Conservation (phyloP, 352 stramenopile species). For the Halophytophthora polymorphica region DNA sequence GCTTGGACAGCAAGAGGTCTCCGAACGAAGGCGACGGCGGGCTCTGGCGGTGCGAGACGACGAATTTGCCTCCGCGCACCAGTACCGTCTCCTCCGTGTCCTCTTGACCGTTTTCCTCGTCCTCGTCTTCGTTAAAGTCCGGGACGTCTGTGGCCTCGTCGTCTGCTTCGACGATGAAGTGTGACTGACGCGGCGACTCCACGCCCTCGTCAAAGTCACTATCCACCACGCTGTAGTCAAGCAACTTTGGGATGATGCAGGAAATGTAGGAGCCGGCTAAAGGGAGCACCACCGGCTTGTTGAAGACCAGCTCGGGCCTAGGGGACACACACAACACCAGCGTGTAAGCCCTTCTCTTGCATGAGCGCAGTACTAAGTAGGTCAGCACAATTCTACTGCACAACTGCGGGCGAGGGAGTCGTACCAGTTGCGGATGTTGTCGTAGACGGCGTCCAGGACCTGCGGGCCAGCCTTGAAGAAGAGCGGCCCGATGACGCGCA, state of each 20-base stretch:
- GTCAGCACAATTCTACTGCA: no score
- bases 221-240: constrained; percentile 54
- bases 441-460: constrained; percentile 66
- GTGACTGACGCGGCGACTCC: constrained; percentile 37
- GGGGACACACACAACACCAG: not conserved
- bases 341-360: constrained; percentile 1
- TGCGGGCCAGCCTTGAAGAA: constrained; percentile 75
- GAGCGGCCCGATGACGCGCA: constrained; percentile 65
- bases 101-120: constrained; percentile 26
- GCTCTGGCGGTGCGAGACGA: constrained; percentile 29
- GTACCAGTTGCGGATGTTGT: constrained; percentile 72
- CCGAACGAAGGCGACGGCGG: constrained; percentile 63
- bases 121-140: constrained; percentile 32
- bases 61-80: constrained; percentile 46
- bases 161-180: constrained; percentile 58
- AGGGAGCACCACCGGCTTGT: constrained; percentile 49
- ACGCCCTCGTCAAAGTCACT: constrained; percentile 24
- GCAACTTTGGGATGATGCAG: constrained; percentile 64
- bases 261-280: constrained; percentile 75
- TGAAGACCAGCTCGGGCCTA: constrained; percentile 54
- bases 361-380: no score
- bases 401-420: not conserved
- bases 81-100: constrained; percentile 23
- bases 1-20: constrained; percentile 65
- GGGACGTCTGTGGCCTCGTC: constrained; percentile 29